Evolutionary conservation across 164 flowering plant genomes (phyloP), one percentile per base, ranked within the genome.

Genomic region (Platanus orientalis): DNA sequence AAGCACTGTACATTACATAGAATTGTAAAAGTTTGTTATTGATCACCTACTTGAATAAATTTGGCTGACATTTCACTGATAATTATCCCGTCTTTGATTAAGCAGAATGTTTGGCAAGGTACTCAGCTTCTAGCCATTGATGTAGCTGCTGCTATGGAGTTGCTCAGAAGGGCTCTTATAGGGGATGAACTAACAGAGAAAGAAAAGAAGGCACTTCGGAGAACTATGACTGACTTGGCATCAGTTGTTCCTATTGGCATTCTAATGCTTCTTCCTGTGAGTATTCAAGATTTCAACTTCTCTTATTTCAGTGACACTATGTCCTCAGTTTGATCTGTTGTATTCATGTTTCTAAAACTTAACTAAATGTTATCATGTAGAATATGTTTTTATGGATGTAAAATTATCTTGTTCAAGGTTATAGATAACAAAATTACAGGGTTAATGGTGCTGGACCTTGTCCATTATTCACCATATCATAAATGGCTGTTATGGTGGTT

Each of bases 201-300:
- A 71, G 97, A 95, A 75, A 91, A 85, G 80, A 77, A 85, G 70
- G 83, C 84, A 39, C 78, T 94, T 17, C 80, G 61, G 57, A 89
- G 97, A 82, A 91, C 99, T 14, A 42, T 85, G 29, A 89, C 96
- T 7, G 97, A 95, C 73, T 72, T 95, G 74, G 99, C 99, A 44
- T 89, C 97, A 24, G 97, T 94, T 27, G 80, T 94, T 58, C 99
- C 99, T 20, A 94, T 94, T 72, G 97, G 99, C 57, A 62, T 91
- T 70, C 89, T 94, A 27, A 94, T 94, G 99, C 97, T 94, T 60
- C 93, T 94, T 52, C 99, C 99, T 65, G 99, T 94, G 72, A 82
- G 96, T 80, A 20, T 28, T 50, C 47, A n/a, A 42, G 30, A 29
- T 1, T 26, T 56, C 5, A 6, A 52, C 30, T 12, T 27, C 27